Evolutionary conservation across 192 early-diverging fungal species (phyloP).

Genomic region (Linnemannia hyalina): DNA sequence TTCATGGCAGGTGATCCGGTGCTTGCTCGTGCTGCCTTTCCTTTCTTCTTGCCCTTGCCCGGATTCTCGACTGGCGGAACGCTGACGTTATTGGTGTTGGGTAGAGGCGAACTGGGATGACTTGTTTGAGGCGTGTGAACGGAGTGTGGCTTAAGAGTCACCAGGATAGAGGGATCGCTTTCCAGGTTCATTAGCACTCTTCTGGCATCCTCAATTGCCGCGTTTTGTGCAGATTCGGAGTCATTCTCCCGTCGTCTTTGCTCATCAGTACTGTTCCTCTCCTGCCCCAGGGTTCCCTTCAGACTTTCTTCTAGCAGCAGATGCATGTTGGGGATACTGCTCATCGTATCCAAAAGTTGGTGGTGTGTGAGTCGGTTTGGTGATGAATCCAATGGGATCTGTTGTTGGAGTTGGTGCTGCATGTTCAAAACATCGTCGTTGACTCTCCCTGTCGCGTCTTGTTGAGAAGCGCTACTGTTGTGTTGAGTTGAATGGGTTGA

Average conservation of each 20-base stretch:
- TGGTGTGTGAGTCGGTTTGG: slow-evolving; percentile 27
- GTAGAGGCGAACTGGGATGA: slow-evolving; percentile 9
- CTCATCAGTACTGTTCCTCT: background rate
- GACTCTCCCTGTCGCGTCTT: background rate
- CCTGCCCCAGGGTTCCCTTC: slow-evolving; percentile 7
- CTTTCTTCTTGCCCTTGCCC: slow-evolving; percentile 5
- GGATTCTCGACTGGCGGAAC: background rate
- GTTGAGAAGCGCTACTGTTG: background rate
- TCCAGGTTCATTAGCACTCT: slow-evolving; percentile 26
- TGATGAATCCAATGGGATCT: slow-evolving; percentile 25
- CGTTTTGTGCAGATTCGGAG: background rate
- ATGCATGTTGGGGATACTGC: slow-evolving; percentile 29
- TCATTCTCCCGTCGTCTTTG: background rate
- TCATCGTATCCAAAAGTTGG: slow-evolving; percentile 48
- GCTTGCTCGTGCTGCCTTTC: background rate
- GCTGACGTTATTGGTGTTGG: background rate
- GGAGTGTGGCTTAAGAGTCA: slow-evolving; percentile 24
- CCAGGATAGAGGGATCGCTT: slow-evolving; percentile 35
- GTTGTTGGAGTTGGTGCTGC: slow-evolving; percentile 47
- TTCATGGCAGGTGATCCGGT: background rate
- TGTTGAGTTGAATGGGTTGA: background rate
- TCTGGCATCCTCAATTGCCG: slow-evolving; percentile 13
- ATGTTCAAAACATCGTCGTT: slow-evolving; percentile 36
- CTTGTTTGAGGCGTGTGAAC: slow-evolving; percentile 4
- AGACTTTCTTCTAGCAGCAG: slow-evolving; percentile 41